Percentiles rank a stretch among this genome's conserved stretches.
These are phyloP conservation scores for Aspergillus hiratsukae DNA, from an alignment of 2,329 filamentous ascomycete genomes.

Conservation along the genomic window DNA sequence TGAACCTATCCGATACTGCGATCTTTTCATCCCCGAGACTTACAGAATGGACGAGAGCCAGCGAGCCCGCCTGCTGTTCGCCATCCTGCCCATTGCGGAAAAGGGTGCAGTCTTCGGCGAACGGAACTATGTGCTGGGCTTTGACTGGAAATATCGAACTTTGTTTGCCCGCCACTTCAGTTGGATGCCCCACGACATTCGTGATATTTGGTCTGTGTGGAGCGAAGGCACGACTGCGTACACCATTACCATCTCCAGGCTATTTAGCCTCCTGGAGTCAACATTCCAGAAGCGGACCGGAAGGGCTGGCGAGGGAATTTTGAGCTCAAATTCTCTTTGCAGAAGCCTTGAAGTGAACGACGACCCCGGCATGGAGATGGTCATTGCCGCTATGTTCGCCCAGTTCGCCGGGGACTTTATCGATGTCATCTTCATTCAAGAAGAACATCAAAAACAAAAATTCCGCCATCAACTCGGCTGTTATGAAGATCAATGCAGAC, in stretches of 20 bases:
- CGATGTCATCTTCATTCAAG: conserved; percentile 16
- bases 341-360: conserved; percentile 14
- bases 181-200: conserved; percentile 17
- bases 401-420: conserved; percentile 29
- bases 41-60: conserved; percentile 8
- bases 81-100: conserved; percentile 21
- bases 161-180: conserved; percentile 25
- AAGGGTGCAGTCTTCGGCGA: conserved; percentile 11
- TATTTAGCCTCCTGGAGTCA: conserved; percentile 18
- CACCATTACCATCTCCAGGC: conserved; percentile 16
- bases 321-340: conserved; percentile 20
- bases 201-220: conserved; percentile 26
- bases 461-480: conserved; percentile 9
- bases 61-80: conserved; percentile 18
- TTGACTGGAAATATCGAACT: conserved; percentile 17
- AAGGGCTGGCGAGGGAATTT: conserved; percentile 18
- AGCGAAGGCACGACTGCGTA: conserved; percentile 21
- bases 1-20: conserved; percentile 15
- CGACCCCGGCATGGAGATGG: conserved; percentile 29
- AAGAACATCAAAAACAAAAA: conserved; percentile 1
- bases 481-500: conserved; percentile 22
- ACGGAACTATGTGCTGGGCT: conserved; percentile 25
- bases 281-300: conserved; percentile 13
- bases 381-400: conserved; percentile 25
- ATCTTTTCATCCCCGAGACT: conserved; percentile 15